phyloP scores from a whole-genome alignment of 75 land plant species.

The Pinus taeda region DNA sequence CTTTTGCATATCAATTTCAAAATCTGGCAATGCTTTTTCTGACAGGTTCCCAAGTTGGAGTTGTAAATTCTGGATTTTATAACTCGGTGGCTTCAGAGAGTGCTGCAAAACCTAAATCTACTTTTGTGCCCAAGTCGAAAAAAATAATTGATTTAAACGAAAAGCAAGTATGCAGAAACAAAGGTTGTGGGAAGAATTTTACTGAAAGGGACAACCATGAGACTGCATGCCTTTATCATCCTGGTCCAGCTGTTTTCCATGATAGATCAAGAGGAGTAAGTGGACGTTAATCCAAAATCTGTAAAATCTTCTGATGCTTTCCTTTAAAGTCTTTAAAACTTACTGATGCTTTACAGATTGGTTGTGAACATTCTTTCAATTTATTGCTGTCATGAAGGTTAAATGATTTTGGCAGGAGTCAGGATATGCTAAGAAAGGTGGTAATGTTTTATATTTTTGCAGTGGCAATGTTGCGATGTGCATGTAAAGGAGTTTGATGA shows the following conservation, averaged over 20 bases:
- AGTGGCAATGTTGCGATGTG: slow-evolving; percentile 97
- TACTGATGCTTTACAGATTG: not conserved
- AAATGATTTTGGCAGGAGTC: not conserved
- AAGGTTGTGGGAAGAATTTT: slow-evolving; percentile 86
- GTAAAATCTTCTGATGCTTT: not conserved
- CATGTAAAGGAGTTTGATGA: slow-evolving; percentile 99
- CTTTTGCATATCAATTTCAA: not conserved
- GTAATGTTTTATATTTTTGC: slow-evolving; percentile 16
- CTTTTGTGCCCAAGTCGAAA: slow-evolving; percentile 18
- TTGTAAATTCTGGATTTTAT: not conserved
- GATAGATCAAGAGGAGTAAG: slow-evolving; percentile 88
- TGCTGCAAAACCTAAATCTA: not conserved
- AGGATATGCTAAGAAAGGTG: not conserved
- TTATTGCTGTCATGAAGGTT: not conserved
- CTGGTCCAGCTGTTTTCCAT: slow-evolving; percentile 95
- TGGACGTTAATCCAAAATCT: not conserved
- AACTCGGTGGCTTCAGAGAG: slow-evolving; percentile 7
- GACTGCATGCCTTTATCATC: slow-evolving; percentile 84
- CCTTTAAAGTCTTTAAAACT: not conserved
- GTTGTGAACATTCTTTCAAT: slow-evolving; percentile 1
- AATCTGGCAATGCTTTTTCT: not conserved
- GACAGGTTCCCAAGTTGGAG: slow-evolving; percentile 38
- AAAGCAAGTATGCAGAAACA: slow-evolving; percentile 72
- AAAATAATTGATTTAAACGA: slow-evolving; percentile 66
- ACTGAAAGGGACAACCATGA: slow-evolving; percentile 90